Evolutionary conservation across 2,329 filamentous ascomycete genomes (phyloP).

Genomic region (Cryphonectria nitschkei): DNA sequence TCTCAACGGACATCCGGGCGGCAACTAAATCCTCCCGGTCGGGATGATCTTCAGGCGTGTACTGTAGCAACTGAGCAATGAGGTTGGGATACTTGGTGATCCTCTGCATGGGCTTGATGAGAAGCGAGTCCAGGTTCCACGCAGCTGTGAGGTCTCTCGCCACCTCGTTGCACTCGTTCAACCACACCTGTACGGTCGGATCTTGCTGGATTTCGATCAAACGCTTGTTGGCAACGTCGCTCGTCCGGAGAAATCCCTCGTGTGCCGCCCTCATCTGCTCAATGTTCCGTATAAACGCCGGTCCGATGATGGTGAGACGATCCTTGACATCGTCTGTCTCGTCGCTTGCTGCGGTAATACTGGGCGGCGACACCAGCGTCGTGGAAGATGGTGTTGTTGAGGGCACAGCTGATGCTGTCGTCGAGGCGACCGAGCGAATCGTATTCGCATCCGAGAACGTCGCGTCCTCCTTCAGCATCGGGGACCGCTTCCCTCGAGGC

Average conservation of each 20-base stretch:
- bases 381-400: constrained; percentile 28
- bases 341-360: constrained; percentile 38
- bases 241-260: constrained; percentile 66
- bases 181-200: constrained; percentile 75
- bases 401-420: constrained; percentile 36
- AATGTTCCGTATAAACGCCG: constrained; percentile 59
- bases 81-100: constrained; percentile 93
- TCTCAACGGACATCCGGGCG: constrained; percentile 59
- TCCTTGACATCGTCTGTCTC: constrained; percentile 58
- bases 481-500: constrained; percentile 55
- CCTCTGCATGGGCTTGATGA: constrained; percentile 95
- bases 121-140: constrained; percentile 93
- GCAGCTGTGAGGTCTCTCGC: constrained; percentile 90
- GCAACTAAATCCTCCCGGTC: constrained; percentile 69
- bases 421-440: constrained; percentile 42
- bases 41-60: constrained; percentile 81
- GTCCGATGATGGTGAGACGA: constrained; percentile 55
- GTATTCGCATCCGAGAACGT: constrained; percentile 38
- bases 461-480: constrained; percentile 40
- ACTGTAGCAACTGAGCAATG: constrained; percentile 76
- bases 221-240: constrained; percentile 63
- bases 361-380: constrained; percentile 25
- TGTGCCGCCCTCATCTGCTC: constrained; percentile 64
- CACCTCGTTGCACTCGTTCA: constrained; percentile 89
- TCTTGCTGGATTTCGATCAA: constrained; percentile 67